phyloP scores from a whole-genome alignment of 1,284 basidiomycete species.

The Heterobasidion parviporum region DNA sequence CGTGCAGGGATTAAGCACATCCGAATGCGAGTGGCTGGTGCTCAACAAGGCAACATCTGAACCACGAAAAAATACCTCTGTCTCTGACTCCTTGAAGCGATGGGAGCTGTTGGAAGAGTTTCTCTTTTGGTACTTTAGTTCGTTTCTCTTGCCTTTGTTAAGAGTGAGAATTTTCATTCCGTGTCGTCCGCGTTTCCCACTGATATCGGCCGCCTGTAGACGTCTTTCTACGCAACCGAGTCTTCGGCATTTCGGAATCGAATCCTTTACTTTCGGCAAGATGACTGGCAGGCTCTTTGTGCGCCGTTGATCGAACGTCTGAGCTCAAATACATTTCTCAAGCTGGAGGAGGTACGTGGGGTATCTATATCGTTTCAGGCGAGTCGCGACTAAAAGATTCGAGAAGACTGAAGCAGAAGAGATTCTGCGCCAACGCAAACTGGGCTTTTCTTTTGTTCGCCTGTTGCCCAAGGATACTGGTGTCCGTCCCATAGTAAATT shows the following conservation, averaged over 20 bases:
- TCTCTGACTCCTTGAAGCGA: conserved; percentile 67
- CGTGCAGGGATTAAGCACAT: conserved; percentile 70
- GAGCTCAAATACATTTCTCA: conserved; percentile 55
- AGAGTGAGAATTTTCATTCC: conserved; percentile 41
- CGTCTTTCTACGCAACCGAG: conserved; percentile 92
- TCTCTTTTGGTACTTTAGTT: conserved; percentile 89
- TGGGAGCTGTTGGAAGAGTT: conserved; percentile 79
- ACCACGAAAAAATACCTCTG: conserved; percentile 40
- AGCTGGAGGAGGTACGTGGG: conserved; percentile 43
- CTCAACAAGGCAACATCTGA: conserved; percentile 27
- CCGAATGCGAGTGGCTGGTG: conserved; percentile 78
- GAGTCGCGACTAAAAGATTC: background rate
- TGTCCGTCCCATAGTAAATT: conserved; percentile 91
- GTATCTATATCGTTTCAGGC: background rate
- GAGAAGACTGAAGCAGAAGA: conserved; percentile 54
- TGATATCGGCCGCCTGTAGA: conserved; percentile 34
- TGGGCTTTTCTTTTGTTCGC: conserved; percentile 83
- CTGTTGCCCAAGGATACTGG: conserved; percentile 92
- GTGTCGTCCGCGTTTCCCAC: background rate
- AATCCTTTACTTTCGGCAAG: conserved; percentile 89
- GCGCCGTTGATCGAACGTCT: conserved; percentile 73
- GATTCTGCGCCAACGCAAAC: conserved; percentile 55
- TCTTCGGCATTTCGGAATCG: conserved; percentile 83
- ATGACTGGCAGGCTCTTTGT: conserved; percentile 86
- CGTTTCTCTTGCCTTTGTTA: conserved; percentile 74